Base-by-base conservation (phyloP, 768 basidiomycete genomes). In the Tricholoma furcatifolium region DNA sequence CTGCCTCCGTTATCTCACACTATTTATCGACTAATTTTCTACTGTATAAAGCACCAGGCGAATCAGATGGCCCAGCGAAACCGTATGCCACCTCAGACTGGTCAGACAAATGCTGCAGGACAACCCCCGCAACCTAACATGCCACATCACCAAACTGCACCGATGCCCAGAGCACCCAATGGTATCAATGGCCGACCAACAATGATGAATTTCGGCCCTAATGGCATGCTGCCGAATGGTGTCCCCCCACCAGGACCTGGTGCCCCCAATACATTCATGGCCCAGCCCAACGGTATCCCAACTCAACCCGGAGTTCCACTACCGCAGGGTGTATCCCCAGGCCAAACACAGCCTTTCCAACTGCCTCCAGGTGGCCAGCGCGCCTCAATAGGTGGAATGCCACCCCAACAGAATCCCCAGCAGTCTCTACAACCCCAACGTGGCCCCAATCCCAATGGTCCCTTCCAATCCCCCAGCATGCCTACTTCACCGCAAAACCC, bases 381-480 rank as follows among this genome's bases (percentile, higher is more conserved):
- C 32, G 49, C 62, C 15, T 53, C 54, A 39, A 21, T 61, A 18
- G 59, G 57, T 34, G 61, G 59, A 14, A 67, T 62, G 47, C 64
- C 52, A 43, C 58, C 61, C 58, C 24, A 41, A 18, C 48, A 45
- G 31, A 59, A 51, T 14, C 57, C 56, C 15, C 60, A 59, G 39
- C 60, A 62, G 36, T 57, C 21, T 2, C 49, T 43, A 31, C 69
- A 64, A 51, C 72, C 64, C 38, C 78, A 75, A 55, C 78, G 77
- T 20, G 67, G 62, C 3, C 71, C 76, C 17, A 80, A 81, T 49
- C 70, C 76, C 17, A 79, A 79, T 50, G 82, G 78, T 12, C 78
- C 80, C 8, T 87, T 83, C 65, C 82, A 78, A 38, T 86, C 84
- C 18, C 86, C 86, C 4, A 84, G 79, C 2, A 83, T 87, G 67